Conservation (phyloP, 2,329 filamentous ascomycete genomes). For the Xylogone sp. region DNA sequence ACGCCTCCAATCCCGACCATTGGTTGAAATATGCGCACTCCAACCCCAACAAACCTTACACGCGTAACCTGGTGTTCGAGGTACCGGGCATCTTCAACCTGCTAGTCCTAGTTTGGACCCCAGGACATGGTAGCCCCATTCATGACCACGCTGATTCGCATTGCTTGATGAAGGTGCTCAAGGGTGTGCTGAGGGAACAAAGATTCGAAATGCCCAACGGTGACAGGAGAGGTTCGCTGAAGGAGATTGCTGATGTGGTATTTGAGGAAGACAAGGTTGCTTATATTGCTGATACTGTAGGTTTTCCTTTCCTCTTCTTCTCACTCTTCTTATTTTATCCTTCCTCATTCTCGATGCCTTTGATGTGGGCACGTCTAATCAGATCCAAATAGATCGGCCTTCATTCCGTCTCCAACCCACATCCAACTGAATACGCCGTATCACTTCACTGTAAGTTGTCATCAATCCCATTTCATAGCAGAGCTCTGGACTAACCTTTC, state of each 20-base stretch:
- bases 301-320: not conserved
- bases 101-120: conserved; percentile 84
- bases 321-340: not conserved
- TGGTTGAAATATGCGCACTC: conserved; percentile 74
- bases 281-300: conserved; percentile 78
- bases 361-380: conserved; percentile 2
- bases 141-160: conserved; percentile 89
- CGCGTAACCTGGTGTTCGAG: conserved; percentile 83
- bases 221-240: conserved; percentile 8
- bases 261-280: conserved; percentile 72
- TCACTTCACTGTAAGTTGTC: conserved; percentile 61
- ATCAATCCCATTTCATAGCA: not conserved
- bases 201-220: conserved; percentile 52
- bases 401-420: conserved; percentile 76
- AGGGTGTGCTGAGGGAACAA: conserved; percentile 73
- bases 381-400: conserved; percentile 61
- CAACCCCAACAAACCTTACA: conserved; percentile 69
- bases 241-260: conserved; percentile 46
- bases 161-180: conserved; percentile 89
- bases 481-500: not conserved
- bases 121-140: conserved; percentile 77
- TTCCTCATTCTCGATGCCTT: not conserved
- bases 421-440: conserved; percentile 69
- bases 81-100: conserved; percentile 66
- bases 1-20: conserved; percentile 31